A percentile compares a stretch with the other conserved stretches of the same genome.
Evolutionary conservation across 176 grass and related monocot genomes (phyloP).

Genomic region (Coix lacrymajobi): DNA sequence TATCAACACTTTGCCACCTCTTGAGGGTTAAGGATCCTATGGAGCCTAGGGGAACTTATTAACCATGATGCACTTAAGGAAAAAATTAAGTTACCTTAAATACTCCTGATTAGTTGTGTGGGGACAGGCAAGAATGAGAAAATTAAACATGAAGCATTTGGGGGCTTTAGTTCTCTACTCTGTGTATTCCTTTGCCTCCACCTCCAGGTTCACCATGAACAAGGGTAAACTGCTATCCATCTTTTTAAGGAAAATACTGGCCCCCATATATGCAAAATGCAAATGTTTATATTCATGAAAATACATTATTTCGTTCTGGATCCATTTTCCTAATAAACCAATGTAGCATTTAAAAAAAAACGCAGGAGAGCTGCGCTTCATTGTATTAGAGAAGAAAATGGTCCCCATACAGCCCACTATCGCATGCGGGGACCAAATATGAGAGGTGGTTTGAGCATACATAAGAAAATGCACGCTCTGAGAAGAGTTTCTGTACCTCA

Average conservation of each 20-base stretch:
- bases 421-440: no score
- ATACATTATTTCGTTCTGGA: not conserved
- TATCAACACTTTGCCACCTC: not conserved
- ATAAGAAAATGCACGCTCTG: not conserved
- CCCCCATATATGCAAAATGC: not conserved
- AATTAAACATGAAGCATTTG: not conserved
- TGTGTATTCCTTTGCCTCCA: not conserved
- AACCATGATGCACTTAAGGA: not conserved
- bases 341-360: no score
- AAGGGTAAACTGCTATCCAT: not conserved
- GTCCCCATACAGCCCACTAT: no score
- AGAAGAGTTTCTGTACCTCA: conserved; percentile 39
- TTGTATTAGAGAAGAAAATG: no score
- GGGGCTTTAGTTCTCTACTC: not conserved
- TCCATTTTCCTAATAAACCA: not conserved
- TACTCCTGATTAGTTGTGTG: not conserved
- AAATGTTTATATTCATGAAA: not conserved
- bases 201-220: not conserved
- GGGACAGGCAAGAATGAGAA: not conserved
- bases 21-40: not conserved
- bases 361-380: no score
- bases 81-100: not conserved
- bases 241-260: not conserved
- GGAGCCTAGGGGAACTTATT: not conserved
- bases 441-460: no score